Percentiles rank a stretch among this genome's conserved stretches.
Conservation (phyloP, 768 basidiomycete species). For the Royoungia palumana region DNA sequence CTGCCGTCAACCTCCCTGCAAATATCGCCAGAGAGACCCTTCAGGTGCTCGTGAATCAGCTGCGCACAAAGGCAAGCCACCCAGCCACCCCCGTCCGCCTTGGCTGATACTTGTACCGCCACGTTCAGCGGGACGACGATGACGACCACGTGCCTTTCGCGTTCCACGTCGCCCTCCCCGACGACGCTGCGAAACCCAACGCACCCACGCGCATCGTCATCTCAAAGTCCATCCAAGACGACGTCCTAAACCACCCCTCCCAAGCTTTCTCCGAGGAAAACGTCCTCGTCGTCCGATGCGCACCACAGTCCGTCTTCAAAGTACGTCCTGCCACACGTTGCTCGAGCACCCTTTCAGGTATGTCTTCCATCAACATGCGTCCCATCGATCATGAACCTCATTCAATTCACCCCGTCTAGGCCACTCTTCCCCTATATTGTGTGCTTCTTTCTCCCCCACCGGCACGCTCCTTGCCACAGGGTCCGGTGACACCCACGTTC, state of each 20-base stretch:
- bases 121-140: constrained; percentile 43
- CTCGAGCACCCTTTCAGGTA: constrained; percentile 86
- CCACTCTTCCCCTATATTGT: constrained; percentile 89
- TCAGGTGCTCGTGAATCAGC: constrained; percentile 85
- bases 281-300: constrained; percentile 82
- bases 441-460: constrained; percentile 93
- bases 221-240: constrained; percentile 76
- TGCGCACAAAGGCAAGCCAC: constrained; percentile 63
- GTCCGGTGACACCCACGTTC: constrained; percentile 88
- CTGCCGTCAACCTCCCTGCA: constrained; percentile 85
- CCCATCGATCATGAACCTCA: constrained; percentile 6
- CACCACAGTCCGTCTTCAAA: constrained; percentile 93
- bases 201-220: constrained; percentile 78
- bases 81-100: constrained; percentile 13
- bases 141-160: constrained; percentile 92
- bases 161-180: constrained; percentile 80
- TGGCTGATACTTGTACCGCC: neutral
- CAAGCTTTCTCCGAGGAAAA: constrained; percentile 80
- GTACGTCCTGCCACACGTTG: constrained; percentile 93
- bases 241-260: constrained; percentile 73
- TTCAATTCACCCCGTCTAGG: constrained; percentile 42
- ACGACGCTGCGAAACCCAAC: constrained; percentile 43
- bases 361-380: constrained; percentile 18
- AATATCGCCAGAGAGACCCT: constrained; percentile 81
- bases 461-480: constrained; percentile 91